These are phyloP conservation scores for Arachis hypogaea DNA, from an alignment of 306 rosid species.

Conservation along the genomic window DNA sequence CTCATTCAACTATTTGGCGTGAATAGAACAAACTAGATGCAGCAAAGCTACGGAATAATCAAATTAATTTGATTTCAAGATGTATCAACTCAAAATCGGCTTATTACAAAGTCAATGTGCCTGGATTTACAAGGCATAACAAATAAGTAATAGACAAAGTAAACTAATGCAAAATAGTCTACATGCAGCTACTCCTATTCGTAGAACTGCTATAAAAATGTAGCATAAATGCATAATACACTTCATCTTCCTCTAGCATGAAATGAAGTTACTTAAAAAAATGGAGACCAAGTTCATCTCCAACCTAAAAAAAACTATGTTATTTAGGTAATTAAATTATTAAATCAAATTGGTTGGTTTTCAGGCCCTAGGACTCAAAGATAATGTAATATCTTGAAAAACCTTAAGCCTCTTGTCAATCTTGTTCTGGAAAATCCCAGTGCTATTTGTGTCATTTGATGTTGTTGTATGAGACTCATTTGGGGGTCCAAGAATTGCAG, in stretches of 20 bases:
- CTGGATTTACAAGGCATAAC: conserved; percentile 41
- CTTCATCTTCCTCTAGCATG: conserved; percentile 24
- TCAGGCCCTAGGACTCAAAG: conserved; percentile 88
- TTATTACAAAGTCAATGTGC: conserved; percentile 46
- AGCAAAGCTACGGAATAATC: no score
- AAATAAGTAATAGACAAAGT: conserved; percentile 25
- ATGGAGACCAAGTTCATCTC: conserved; percentile 99
- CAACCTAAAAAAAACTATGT: conserved; percentile 51
- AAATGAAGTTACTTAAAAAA: conserved; percentile 22
- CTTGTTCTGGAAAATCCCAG: conserved; percentile 50
- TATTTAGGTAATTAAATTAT: conserved; percentile 29
- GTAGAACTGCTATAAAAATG: conserved; percentile 8
- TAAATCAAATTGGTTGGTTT: conserved; percentile 8
- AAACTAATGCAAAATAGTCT: conserved; percentile 21
- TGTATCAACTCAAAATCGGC: not conserved
- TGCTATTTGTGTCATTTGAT: not conserved
- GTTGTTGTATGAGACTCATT: conserved; percentile 36
- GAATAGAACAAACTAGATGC: no score
- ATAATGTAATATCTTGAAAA: conserved; percentile 84
- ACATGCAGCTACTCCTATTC: conserved; percentile 31
- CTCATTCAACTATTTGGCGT: no score
- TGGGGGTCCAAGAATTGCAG: conserved; percentile 65
- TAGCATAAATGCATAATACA: not conserved
- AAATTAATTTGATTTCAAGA: not conserved
- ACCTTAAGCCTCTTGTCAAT: conserved; percentile 86